Percentiles rank a stretch among this genome's conserved stretches.
Evolutionary conservation across 441 rosid species (phyloP).

Genomic region (Croton setiger): DNA sequence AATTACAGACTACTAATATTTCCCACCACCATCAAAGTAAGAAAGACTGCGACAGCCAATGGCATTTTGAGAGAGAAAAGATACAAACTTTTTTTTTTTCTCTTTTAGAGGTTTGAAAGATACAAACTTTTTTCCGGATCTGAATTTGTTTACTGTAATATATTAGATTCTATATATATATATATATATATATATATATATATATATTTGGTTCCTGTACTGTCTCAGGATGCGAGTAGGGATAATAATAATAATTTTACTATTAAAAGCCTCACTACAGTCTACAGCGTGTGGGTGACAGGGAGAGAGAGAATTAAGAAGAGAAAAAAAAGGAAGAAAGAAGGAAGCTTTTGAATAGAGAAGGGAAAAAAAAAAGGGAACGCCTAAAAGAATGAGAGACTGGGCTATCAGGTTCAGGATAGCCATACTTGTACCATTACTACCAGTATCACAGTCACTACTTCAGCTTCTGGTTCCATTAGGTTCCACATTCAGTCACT

Average conservation of each 20-base stretch:
- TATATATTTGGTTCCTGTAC: background rate
- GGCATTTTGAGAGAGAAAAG: background rate
- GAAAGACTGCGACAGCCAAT: background rate
- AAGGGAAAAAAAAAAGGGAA: background rate
- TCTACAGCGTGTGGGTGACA: background rate
- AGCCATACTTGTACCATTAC: constrained; percentile 8
- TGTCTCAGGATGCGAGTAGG: background rate
- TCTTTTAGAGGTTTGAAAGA: background rate
- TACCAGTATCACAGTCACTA: background rate
- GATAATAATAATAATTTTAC: constrained; percentile 7
- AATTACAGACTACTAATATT: background rate
- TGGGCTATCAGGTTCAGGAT: constrained; percentile 22
- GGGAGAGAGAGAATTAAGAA: background rate
- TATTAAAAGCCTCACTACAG: constrained; percentile 11
- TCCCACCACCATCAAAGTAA: background rate
- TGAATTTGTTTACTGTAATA: background rate
- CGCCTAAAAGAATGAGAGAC: constrained; percentile 36
- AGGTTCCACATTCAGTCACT: constrained; percentile 17
- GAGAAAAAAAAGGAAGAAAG: background rate
- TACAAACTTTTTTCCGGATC: background rate
- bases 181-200: too few species aligned
- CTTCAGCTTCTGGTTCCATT: background rate
- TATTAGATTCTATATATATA: background rate
- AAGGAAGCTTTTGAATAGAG: background rate
- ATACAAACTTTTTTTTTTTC: background rate